Evolutionary conservation across 345 rosid species (phyloP).

Genomic region (Murraya koenigii): DNA sequence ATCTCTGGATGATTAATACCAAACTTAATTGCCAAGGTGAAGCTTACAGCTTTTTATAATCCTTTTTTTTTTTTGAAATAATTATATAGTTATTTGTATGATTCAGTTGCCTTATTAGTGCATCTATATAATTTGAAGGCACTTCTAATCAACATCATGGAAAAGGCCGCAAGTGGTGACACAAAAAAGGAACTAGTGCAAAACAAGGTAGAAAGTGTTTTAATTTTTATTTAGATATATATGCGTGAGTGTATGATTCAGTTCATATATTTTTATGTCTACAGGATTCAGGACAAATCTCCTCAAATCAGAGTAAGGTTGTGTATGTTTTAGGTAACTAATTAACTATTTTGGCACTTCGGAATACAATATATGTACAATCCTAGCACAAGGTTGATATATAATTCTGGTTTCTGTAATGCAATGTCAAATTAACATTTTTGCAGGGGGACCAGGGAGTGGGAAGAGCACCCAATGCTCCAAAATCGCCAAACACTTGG

Average conservation of each 20-base stretch:
- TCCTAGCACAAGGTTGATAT: neutral
- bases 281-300: conserved; percentile 15
- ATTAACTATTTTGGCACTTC: neutral
- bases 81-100: neutral
- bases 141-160: neutral
- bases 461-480: conserved; percentile 40
- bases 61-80: neutral
- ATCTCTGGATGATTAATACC: neutral
- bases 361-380: neutral
- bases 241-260: too few species aligned
- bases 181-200: neutral
- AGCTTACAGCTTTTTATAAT: neutral
- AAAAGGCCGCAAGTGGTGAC: neutral
- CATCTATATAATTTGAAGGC: neutral
- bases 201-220: neutral
- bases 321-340: conserved; percentile 19
- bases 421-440: neutral
- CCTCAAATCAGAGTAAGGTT: conserved; percentile 1
- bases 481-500: conserved; percentile 21
- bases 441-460: conserved; percentile 28
- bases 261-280: neutral
- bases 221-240: neutral
- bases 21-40: neutral
- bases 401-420: neutral
- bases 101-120: neutral